A percentile compares a stretch with the other conserved stretches of the same genome.
phyloP scores from a whole-genome alignment of 352 stramenopile species.

The Phytophthora meadii region DNA sequence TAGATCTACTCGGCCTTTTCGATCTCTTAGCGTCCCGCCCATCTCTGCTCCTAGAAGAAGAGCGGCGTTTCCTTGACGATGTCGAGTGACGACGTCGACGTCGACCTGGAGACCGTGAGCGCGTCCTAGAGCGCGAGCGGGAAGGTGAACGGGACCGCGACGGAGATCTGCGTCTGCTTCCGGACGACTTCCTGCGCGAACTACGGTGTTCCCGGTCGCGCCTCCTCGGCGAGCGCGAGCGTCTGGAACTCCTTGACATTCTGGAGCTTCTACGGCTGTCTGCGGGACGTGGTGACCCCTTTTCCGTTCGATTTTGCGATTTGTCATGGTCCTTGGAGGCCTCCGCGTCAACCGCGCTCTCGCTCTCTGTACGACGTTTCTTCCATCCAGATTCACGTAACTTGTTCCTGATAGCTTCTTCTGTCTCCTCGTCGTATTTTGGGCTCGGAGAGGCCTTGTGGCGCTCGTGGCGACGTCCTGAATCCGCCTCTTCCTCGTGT shows the following conservation, averaged over 20 bases:
- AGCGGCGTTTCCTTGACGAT: slow-evolving; percentile 38
- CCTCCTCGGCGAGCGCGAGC: slow-evolving; percentile 37
- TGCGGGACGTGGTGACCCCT: slow-evolving; percentile 25
- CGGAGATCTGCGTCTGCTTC: slow-evolving; percentile 42
- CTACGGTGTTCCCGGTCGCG: slow-evolving; percentile 47
- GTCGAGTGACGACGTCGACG: slow-evolving; percentile 39
- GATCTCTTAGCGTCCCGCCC: slow-evolving; percentile 30
- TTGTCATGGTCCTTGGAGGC: slow-evolving; percentile 18
- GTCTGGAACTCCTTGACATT: slow-evolving; percentile 21
- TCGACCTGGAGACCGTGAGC: slow-evolving; percentile 26
- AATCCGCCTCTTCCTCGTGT: slow-evolving; percentile 34
- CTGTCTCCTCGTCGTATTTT: slow-evolving; percentile 42
- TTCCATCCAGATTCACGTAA: slow-evolving; percentile 75
- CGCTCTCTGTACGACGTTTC: slow-evolving; percentile 48
- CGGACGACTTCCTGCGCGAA: slow-evolving; percentile 40
- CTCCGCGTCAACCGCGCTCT: slow-evolving; percentile 25
- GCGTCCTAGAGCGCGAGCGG: slow-evolving; percentile 32
- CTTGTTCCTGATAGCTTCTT: slow-evolving; percentile 78
- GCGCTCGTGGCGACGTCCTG: slow-evolving; percentile 25
- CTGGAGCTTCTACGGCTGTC: slow-evolving; percentile 30
- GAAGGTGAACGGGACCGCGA: slow-evolving; percentile 55
- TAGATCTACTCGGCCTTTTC: slow-evolving; percentile 24
- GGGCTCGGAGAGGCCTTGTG: slow-evolving; percentile 27
- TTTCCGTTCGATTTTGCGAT: slow-evolving; percentile 33
- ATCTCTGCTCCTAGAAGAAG: slow-evolving; percentile 18